Evolutionary conservation across 1,284 basidiomycete species (phyloP).

Genomic region (Microbotryum saponariae): DNA sequence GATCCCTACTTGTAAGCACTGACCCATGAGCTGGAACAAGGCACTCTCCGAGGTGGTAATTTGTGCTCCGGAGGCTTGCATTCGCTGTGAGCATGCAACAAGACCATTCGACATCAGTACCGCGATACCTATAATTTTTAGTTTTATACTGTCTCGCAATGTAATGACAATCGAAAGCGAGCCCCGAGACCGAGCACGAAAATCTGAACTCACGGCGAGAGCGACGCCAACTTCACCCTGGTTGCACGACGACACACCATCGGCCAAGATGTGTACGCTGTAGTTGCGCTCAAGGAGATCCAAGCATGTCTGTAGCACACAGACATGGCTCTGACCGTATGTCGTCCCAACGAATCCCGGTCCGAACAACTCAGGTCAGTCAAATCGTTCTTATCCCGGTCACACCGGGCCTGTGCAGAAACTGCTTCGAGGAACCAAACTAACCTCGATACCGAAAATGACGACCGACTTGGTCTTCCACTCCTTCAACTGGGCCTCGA

Average conservation of each 20-base stretch:
- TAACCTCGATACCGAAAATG: conserved; percentile 76
- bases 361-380: conserved; percentile 8
- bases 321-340: conserved; percentile 64
- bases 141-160: no score
- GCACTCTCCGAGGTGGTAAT: conserved; percentile 75
- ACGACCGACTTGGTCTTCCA: conserved; percentile 55
- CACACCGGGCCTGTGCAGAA: background rate
- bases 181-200: background rate
- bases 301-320: conserved; percentile 52
- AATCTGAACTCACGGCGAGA: conserved; percentile 45
- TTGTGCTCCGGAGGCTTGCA: conserved; percentile 63
- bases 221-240: conserved; percentile 45
- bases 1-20: background rate
- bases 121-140: background rate
- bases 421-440: conserved; percentile 22
- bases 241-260: conserved; percentile 77
- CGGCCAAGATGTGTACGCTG: conserved; percentile 65
- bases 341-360: background rate
- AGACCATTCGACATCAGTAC: background rate
- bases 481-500: conserved; percentile 50
- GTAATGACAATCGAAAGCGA: background rate
- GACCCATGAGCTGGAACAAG: conserved; percentile 66
- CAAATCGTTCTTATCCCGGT: background rate
- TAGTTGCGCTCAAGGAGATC: conserved; percentile 45
- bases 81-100: conserved; percentile 40